Evolutionary conservation across 129 eudicot genomes (phyloP), one percentile per base, ranked within the genome.

Genomic region (Centrapalus pauciflorus): DNA sequence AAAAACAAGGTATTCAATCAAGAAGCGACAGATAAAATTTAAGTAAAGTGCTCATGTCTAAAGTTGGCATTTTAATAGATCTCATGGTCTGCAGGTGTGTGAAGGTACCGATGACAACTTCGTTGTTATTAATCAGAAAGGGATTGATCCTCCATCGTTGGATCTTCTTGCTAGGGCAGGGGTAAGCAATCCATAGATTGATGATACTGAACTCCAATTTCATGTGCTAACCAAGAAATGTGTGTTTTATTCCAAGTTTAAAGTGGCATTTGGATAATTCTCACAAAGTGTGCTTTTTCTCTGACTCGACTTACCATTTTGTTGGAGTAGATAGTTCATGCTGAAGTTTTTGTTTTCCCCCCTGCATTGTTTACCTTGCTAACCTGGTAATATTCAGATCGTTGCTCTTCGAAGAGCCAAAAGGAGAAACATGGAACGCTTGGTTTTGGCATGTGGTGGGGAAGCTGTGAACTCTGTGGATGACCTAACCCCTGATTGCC

Each of bases 381-480:
- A 56, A 73, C 43, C 41, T 66, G 19, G 55, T 56, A 55, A 29
- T 6, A 69, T 37, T 48, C 72, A 90, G 97, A 90, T 90, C 73
- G 75, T 90, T 71, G 97, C 90, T 32, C 93, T 90, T 46, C 82
- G 97, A 71, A 90, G 95, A 76, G 95, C 95, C 6, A 90, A 90
- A 76, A 84, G 90, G 79, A 87, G 97, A 61, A 90, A 90, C 50
- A 87, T 90, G 95, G 97, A 90, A 57, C 80, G 97, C 4, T 69
- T 90, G 81, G 81, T 90, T 40, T 79, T 87, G 81, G 92, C 95
- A 52, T 90, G 97, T 66, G 97, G 97, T 23, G 97, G 97, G 55
- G 97, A 90, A 28, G 97, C 95, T 76, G 92, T 90, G 40, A 90
- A 87, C 70, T 90, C 97, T 33, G 97, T 90, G 55, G 97, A 90